Evolutionary conservation across 2,329 filamentous ascomycete species (phyloP).

Genomic region (Lachnellula suecica): DNA sequence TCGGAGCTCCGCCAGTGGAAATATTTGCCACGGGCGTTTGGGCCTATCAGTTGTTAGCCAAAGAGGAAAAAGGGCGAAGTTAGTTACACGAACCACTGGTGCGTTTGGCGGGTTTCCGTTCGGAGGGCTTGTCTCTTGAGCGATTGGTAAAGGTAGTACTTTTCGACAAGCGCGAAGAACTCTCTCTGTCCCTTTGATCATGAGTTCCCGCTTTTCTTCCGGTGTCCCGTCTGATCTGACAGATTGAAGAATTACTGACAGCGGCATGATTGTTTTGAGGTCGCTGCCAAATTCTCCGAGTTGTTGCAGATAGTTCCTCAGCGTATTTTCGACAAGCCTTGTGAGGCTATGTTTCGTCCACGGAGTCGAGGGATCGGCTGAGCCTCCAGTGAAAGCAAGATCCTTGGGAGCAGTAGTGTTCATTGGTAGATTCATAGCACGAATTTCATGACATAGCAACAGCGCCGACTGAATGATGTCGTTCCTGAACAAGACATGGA

Average conservation of each 20-base stretch:
- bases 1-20: background rate
- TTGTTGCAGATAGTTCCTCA: conserved; percentile 29
- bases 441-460: conserved; percentile 21
- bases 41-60: background rate
- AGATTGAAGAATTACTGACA: conserved; percentile 31
- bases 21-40: background rate
- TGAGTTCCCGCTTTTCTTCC: conserved; percentile 25
- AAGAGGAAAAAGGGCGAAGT: background rate
- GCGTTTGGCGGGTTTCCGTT: conserved; percentile 1
- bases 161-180: conserved; percentile 22
- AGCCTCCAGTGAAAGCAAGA: background rate
- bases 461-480: conserved; percentile 22
- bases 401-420: background rate
- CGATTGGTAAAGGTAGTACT: conserved; percentile 6
- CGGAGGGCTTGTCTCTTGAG: background rate
- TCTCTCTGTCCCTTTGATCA: conserved; percentile 32
- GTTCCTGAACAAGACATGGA: conserved; percentile 18
- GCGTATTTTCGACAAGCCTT: conserved; percentile 30
- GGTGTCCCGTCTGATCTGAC: conserved; percentile 29
- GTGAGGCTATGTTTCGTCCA: conserved; percentile 29
- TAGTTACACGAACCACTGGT: background rate
- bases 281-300: conserved; percentile 31
- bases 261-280: conserved; percentile 32
- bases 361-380: conserved; percentile 3
- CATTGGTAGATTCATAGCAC: conserved; percentile 9